phyloP scores from a whole-genome alignment of 148 eudicot species.

The Rhododendron griersonianum region DNA sequence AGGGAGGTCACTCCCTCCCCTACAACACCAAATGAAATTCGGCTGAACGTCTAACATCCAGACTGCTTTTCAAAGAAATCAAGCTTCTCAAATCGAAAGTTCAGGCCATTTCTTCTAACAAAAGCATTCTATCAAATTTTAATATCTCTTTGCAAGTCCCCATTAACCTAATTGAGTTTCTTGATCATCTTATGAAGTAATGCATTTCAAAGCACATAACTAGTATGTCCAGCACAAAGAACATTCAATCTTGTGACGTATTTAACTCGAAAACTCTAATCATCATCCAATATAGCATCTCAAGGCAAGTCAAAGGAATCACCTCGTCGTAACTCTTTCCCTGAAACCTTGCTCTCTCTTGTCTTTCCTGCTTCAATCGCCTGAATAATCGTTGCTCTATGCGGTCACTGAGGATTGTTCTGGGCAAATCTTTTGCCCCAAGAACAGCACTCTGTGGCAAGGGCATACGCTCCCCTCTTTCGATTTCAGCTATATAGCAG shows the following conservation, averaged over 20 bases:
- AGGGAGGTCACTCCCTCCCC: slow-evolving; percentile 3
- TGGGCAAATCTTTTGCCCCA: slow-evolving; percentile 96
- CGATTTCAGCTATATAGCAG: slow-evolving; percentile 82
- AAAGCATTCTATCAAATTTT: neutral
- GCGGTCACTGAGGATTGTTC: slow-evolving; percentile 89
- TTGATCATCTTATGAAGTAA: neutral
- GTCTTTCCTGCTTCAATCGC: slow-evolving; percentile 69
- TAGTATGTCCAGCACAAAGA: neutral
- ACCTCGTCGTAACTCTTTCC: slow-evolving; percentile 91
- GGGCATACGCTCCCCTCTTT: slow-evolving; percentile 76
- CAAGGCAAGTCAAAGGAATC: slow-evolving; percentile 14
- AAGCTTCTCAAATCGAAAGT: neutral
- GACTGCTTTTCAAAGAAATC: neutral
- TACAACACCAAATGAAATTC: slow-evolving; percentile 6
- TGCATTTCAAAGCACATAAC: neutral
- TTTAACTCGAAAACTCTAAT: neutral
- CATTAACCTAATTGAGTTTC: neutral
- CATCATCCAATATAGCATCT: neutral
- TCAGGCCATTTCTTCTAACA: neutral
- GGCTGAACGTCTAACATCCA: neutral
- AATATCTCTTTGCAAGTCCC: neutral
- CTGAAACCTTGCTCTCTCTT: slow-evolving; percentile 68
- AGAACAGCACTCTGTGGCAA: slow-evolving; percentile 94
- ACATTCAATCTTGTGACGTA: neutral
- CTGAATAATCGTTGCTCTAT: slow-evolving; percentile 69